Evolutionary conservation across 169 alveolate genomes (phyloP).

Genomic region (Plasmodium berghei): DNA sequence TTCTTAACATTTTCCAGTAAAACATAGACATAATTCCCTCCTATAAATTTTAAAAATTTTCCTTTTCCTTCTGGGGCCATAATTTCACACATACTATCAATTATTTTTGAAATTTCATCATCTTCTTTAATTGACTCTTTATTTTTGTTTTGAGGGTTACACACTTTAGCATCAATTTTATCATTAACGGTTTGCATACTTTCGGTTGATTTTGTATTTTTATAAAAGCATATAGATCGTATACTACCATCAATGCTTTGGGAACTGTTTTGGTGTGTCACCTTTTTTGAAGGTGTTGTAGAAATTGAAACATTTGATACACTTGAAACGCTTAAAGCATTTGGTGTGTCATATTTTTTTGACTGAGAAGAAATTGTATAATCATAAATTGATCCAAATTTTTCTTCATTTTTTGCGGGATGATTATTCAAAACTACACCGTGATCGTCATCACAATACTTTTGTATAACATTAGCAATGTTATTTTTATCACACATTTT

Average conservation of each 20-base stretch:
- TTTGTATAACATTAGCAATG: conserved; percentile 52
- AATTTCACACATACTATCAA: conserved; percentile 54
- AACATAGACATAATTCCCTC: conserved; percentile 72
- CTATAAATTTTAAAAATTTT: conserved; percentile 67
- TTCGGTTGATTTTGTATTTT: conserved; percentile 25
- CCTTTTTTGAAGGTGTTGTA: conserved; percentile 10
- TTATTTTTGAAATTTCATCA: conserved; percentile 40
- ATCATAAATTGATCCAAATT: conserved; percentile 55
- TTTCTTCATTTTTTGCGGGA: conserved; percentile 59
- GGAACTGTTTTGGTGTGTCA: conserved; percentile 6
- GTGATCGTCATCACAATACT: conserved; percentile 70
- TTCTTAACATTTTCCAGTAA: conserved; percentile 63
- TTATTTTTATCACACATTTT: conserved; percentile 64
- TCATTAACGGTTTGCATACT: conserved; percentile 4
- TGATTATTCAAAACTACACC: conserved; percentile 73
- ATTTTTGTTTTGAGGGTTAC: not conserved
- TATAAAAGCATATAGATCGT: conserved; percentile 37
- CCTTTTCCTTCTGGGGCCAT: conserved; percentile 76
- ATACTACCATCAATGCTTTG: conserved; percentile 4
- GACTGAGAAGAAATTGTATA: conserved; percentile 37
- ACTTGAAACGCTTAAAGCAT: conserved; percentile 11
- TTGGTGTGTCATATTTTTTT: conserved; percentile 5
- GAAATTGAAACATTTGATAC: conserved; percentile 6
- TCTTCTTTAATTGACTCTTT: not conserved
- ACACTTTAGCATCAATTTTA: conserved; percentile 4